Percentiles rank a stretch among this genome's conserved stretches.
These are phyloP conservation scores for Sordariomycetes sp. DNA, from an alignment of 2,329 filamentous ascomycete genomes.

Conservation along the genomic window DNA sequence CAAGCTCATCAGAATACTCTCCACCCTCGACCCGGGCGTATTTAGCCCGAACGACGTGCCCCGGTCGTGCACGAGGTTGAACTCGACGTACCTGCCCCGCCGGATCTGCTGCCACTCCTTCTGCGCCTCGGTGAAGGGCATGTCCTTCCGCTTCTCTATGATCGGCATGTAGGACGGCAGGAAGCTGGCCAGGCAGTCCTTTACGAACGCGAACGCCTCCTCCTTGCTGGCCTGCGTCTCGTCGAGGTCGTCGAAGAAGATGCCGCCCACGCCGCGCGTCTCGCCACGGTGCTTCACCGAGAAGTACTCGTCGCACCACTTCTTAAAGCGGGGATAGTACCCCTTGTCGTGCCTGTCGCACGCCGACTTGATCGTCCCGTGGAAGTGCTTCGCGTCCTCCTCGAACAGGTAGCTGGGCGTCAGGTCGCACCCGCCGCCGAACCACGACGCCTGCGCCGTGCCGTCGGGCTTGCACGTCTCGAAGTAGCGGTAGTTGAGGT, in stretches of 20 bases:
- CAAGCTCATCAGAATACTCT: conserved; percentile 96
- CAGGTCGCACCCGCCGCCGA: conserved; percentile 87
- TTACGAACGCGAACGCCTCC: conserved; percentile 79
- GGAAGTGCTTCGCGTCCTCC: conserved; percentile 95
- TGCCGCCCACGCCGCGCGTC: conserved; percentile 79
- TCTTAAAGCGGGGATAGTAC: conserved; percentile 93
- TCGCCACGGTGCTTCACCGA: conserved; percentile 85
- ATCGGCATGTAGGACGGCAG: conserved; percentile 87
- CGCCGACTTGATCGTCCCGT: conserved; percentile 80
- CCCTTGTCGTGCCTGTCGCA: conserved; percentile 88
- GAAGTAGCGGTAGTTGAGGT: conserved; percentile 98
- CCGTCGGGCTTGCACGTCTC: conserved; percentile 84
- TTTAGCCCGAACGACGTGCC: conserved; percentile 91
- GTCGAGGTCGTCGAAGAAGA: conserved; percentile 98
- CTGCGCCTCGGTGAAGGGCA: conserved; percentile 76
- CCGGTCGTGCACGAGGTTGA: conserved; percentile 94
- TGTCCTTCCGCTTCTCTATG: conserved; percentile 76
- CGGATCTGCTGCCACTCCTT: conserved; percentile 96
- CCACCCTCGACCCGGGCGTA: conserved; percentile 80
- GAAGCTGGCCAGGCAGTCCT: conserved; percentile 78
- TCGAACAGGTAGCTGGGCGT: conserved; percentile 93
- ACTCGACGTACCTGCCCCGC: conserved; percentile 93
- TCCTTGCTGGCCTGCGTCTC: conserved; percentile 78
- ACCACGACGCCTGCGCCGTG: conserved; percentile 88
- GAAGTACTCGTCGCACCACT: conserved; percentile 98